Conservation (phyloP, 371 early-diverging fungal genomes). For the Mucor piriformis region DNA sequence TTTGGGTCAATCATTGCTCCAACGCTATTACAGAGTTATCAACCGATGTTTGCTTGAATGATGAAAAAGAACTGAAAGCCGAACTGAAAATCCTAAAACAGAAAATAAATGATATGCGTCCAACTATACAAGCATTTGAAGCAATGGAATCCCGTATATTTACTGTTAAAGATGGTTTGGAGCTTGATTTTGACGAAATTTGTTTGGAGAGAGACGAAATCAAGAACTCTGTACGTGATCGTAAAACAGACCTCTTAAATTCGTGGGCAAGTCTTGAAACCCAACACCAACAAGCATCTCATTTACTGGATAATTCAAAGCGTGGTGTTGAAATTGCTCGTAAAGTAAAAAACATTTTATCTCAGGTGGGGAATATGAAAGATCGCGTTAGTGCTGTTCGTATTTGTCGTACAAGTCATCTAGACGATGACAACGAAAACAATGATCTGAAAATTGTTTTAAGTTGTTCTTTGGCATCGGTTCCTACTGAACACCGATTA, state of each 20-base stretch:
- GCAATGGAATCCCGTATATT: slow-evolving; percentile 41
- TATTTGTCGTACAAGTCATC: slow-evolving; percentile 18
- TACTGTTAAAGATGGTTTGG: slow-evolving; percentile 26
- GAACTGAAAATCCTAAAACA: slow-evolving; percentile 42
- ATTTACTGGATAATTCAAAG: slow-evolving; percentile 31
- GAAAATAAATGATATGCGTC: slow-evolving; percentile 39
- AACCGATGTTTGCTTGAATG: slow-evolving; percentile 41
- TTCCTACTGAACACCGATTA: slow-evolving; percentile 50
- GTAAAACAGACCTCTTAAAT: slow-evolving; percentile 34
- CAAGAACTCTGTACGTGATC: slow-evolving; percentile 25
- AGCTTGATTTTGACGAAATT: slow-evolving; percentile 28
- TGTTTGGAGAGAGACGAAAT: slow-evolving; percentile 27
- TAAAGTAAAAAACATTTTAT: slow-evolving; percentile 47
- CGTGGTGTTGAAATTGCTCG: slow-evolving; percentile 43
- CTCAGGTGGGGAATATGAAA: slow-evolving; percentile 45
- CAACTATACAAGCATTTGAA: slow-evolving; percentile 43
- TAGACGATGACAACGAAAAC: slow-evolving; percentile 9
- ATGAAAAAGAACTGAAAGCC: slow-evolving; percentile 41
- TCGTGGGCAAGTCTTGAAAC: slow-evolving; percentile 42
- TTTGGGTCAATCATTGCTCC: slow-evolving; percentile 49
- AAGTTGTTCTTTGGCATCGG: slow-evolving; percentile 35
- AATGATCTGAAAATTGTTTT: slow-evolving; percentile 27
- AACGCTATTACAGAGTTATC: slow-evolving; percentile 40
- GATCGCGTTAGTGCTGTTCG: slow-evolving; percentile 40
- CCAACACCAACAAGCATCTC: slow-evolving; percentile 28